Base-by-base conservation (phyloP, 495 filamentous ascomycete species). In the Trichoderma gamsii region DNA sequence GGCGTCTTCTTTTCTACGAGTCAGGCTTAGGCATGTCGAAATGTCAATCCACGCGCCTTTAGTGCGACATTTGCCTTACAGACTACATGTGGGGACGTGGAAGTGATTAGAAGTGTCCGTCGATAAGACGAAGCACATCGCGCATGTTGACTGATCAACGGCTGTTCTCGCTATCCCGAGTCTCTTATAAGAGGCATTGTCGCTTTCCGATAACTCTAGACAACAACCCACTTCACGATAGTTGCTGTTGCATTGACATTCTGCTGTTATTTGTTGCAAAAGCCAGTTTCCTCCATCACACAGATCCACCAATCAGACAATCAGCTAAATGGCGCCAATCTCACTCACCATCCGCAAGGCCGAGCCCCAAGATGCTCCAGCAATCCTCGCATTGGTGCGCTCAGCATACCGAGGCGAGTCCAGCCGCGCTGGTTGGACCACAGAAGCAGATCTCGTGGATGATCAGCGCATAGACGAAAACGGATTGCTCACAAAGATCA, bases 381-480 rank as follows among this genome's bases (percentile, higher is more conserved):
- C 65, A 11, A 11, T 49, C 21, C 65, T 66, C 43, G 12, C 67
- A 67, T 73, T 82, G 7, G 76, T 82, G 0, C 73, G 79, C 71
- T 76, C 76, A 7, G 79, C 80, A 15, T 82, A 81, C 69, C 80
- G 77, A 52, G 75, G 79, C 63, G 73, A 76, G 23, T 74, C 79
- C 32, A 78, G 67, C 70, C 69, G 77, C 25, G 35, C 70, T 51
- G 77, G 74, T 65, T 83, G 80, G 80, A 80, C 77, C 1, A 78
- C 74, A 11, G 72, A 78, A 56, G 71, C 76, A 46, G 74, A 77
- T 11, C 73, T 83, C 23, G 67, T 76, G 1, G 59, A 70, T 0
- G 71, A 71, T 66, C 78, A 77, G 21, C 73, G 72, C 51, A 75
- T 79, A 41, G 68, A 74, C 41, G 59, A 70, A 12, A 64, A 70